phyloP scores from a whole-genome alignment of 768 basidiomycete species.

The Collybia mongolica region DNA sequence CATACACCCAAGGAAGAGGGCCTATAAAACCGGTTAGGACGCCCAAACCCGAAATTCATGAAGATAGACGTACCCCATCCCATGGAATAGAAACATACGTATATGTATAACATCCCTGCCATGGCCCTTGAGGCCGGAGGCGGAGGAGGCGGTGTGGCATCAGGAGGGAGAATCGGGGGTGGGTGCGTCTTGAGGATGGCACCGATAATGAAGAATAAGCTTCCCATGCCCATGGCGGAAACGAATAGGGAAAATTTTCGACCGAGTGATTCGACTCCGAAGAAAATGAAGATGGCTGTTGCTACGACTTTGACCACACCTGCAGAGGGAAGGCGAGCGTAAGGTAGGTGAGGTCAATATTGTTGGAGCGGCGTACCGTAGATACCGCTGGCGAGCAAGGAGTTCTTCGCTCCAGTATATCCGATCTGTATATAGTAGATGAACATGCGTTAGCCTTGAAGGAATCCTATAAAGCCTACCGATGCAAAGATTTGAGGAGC shows the following conservation, averaged over 20 bases:
- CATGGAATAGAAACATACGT: constrained; percentile 84
- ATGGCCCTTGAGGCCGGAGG: constrained; percentile 69
- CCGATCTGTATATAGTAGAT: constrained; percentile 43
- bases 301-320: constrained; percentile 67
- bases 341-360: background rate
- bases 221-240: constrained; percentile 79
- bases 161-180: constrained; percentile 31
- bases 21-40: constrained; percentile 19
- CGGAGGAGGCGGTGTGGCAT: constrained; percentile 16
- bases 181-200: constrained; percentile 81
- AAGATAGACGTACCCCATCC: constrained; percentile 57
- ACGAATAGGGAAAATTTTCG: constrained; percentile 71
- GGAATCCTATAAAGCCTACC: background rate
- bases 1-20: constrained; percentile 56
- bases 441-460: background rate
- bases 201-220: constrained; percentile 82
- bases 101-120: constrained; percentile 85
- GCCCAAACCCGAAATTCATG: constrained; percentile 23
- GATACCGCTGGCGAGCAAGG: constrained; percentile 71
- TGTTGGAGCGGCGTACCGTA: constrained; percentile 34
- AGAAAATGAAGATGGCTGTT: constrained; percentile 64
- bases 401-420: constrained; percentile 53
- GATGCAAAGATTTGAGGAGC: constrained; percentile 73
- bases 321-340: background rate
- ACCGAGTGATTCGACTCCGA: constrained; percentile 67